Conservation (phyloP, 2,329 filamentous ascomycete species). For the Dothistroma septosporum region DNA sequence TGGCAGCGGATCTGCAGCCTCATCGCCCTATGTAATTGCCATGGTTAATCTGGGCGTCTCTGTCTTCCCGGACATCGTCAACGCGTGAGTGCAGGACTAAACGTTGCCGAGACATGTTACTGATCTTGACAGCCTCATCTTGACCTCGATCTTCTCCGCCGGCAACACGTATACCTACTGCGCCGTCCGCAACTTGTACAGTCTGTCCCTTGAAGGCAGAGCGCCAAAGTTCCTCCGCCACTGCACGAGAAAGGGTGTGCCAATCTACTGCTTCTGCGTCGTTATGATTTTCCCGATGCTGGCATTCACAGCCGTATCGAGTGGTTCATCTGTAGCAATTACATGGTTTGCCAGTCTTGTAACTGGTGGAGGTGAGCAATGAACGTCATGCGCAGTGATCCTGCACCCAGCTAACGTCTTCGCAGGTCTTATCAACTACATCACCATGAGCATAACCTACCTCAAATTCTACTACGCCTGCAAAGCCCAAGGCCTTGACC, state of each 20-base stretch:
- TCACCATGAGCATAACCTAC: conserved; percentile 58
- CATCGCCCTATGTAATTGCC: conserved; percentile 37
- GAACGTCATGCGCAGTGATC: no score
- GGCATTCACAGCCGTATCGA: conserved; percentile 34
- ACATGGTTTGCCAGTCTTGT: conserved; percentile 51
- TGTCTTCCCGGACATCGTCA: conserved; percentile 42
- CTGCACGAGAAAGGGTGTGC: conserved; percentile 58
- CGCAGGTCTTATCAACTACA: conserved; percentile 56
- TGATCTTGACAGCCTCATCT: conserved; percentile 27
- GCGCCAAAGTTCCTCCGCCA: conserved; percentile 54
- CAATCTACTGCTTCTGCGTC: conserved; percentile 54
- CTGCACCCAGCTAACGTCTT: neutral
- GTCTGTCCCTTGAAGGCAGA: conserved; percentile 51
- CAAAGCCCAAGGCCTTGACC: conserved; percentile 50
- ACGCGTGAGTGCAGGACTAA: conserved; percentile 23
- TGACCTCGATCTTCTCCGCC: conserved; percentile 54
- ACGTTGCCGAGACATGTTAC: neutral
- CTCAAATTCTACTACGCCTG: conserved; percentile 55
- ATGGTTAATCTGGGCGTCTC: conserved; percentile 42
- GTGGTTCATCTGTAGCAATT: conserved; percentile 30
- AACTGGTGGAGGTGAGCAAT: conserved; percentile 48
- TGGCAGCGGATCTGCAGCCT: conserved; percentile 31
- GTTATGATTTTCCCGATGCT: conserved; percentile 41
- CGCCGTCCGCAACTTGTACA: conserved; percentile 51
- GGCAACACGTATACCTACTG: conserved; percentile 56